Conservation (phyloP, 192 early-diverging fungal species). For the Radiomyces spectabilis region DNA sequence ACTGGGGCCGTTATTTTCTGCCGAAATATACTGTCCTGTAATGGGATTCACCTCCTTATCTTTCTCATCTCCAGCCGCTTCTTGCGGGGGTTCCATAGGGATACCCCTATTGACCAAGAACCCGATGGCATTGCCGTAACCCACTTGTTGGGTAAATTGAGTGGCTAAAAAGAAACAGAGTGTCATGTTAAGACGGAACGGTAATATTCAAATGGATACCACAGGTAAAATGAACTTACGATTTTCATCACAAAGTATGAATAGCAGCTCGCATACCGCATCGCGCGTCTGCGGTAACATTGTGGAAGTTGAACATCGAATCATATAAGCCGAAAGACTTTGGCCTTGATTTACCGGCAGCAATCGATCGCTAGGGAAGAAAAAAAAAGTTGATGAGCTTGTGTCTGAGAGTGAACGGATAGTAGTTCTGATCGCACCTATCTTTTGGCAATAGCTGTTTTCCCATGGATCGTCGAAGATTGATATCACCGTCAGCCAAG, state of each 20-base stretch:
- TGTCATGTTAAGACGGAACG: too few species aligned
- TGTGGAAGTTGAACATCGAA: constrained; percentile 62
- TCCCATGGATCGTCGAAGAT: constrained; percentile 32
- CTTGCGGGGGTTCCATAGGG: constrained; percentile 32
- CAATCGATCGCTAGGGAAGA: constrained; percentile 53
- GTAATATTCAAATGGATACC: background rate
- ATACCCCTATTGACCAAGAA: constrained; percentile 76
- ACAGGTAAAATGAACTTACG: constrained; percentile 50
- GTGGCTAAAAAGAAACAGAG: constrained; percentile 37
- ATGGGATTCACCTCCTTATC: constrained; percentile 69
- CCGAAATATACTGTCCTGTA: constrained; percentile 65
- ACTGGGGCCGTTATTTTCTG: constrained; percentile 31
- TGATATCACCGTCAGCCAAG: constrained; percentile 43
- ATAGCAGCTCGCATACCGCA: constrained; percentile 56
- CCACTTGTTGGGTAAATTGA: constrained; percentile 60
- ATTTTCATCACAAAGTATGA: constrained; percentile 61
- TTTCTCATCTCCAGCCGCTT: constrained; percentile 5
- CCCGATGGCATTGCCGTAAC: constrained; percentile 92
- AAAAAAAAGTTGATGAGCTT: too few species aligned
- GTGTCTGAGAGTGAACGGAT: too few species aligned
- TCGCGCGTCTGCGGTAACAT: constrained; percentile 50
- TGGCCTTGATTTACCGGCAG: constrained; percentile 60
- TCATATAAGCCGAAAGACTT: constrained; percentile 52
- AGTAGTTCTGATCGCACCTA: too few species aligned
- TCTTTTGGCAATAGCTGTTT: constrained; percentile 53